phyloP scores from a whole-genome alignment of 163 green algal species.

The Scenedesmus sp. region DNA sequence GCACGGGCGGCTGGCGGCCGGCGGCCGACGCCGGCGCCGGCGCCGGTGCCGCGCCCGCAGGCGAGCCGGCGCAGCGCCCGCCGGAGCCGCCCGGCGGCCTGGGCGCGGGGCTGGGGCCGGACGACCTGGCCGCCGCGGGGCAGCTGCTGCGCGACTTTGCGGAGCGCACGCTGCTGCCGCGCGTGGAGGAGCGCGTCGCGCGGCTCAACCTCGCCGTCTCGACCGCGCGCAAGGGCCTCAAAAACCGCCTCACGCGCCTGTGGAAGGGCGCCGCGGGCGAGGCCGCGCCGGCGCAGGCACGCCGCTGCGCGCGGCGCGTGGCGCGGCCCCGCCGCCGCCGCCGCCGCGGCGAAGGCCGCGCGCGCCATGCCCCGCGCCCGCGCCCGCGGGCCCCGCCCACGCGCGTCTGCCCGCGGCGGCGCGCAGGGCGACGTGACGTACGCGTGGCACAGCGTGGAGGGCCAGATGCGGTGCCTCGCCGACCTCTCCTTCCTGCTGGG shows the following conservation, averaged over 20 bases:
- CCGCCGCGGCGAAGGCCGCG: neutral
- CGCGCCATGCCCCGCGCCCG: no score
- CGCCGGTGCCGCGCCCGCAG: conserved; percentile 43
- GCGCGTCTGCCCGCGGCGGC: no score
- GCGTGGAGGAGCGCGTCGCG: conserved; percentile 75
- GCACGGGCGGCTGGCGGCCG: no score
- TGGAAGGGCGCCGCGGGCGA: conserved; percentile 68
- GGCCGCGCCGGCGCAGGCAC: neutral
- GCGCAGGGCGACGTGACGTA: conserved; percentile 53
- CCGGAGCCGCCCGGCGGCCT: conserved; percentile 49
- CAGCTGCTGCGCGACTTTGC: conserved; percentile 69
- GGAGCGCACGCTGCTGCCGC: conserved; percentile 67
- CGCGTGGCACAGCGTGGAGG: conserved; percentile 69
- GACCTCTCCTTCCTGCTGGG: conserved; percentile 88
- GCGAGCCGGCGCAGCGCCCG: conserved; percentile 56
- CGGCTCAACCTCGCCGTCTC: conserved; percentile 77
- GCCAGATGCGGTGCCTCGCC: conserved; percentile 83
- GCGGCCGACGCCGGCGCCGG: neutral
- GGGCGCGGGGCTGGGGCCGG: conserved; percentile 48
- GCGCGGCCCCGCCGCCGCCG: neutral
- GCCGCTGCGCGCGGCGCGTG: neutral
- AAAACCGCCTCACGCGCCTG: conserved; percentile 92
- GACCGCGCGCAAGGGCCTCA: conserved; percentile 78
- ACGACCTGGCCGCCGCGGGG: conserved; percentile 57
- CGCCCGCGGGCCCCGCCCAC: no score